phyloP scores from a whole-genome alignment of 2,329 filamentous ascomycete genomes.

The Beauveria australis region DNA sequence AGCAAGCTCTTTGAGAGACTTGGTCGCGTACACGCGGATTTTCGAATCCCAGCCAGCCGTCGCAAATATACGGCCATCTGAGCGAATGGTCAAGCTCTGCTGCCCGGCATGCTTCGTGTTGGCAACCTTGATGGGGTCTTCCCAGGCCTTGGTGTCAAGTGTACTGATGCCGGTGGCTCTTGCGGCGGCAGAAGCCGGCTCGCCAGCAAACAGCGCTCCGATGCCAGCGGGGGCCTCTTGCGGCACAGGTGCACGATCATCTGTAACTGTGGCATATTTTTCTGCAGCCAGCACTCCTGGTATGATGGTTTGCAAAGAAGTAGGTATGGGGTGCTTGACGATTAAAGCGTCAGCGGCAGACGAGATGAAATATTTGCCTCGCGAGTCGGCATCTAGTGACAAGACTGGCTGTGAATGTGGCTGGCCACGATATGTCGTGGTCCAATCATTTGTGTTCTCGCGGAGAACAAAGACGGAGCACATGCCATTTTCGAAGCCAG shows the following conservation, averaged over 20 bases:
- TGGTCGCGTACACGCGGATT: conserved; percentile 71
- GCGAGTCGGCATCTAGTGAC: conserved; percentile 53
- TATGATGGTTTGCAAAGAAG: conserved; percentile 14
- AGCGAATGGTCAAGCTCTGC: conserved; percentile 68
- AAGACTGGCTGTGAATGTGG: conserved; percentile 74
- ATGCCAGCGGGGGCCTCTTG: not conserved
- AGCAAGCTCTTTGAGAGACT: conserved; percentile 77
- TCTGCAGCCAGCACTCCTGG: not conserved
- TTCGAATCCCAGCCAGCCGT: conserved; percentile 90
- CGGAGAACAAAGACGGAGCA: conserved; percentile 55
- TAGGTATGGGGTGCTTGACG: conserved; percentile 63
- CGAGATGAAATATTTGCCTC: conserved; percentile 58
- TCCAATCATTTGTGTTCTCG: conserved; percentile 32
- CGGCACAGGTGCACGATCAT: not conserved
- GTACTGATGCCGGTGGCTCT: not conserved
- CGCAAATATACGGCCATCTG: conserved; percentile 74
- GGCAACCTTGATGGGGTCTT: conserved; percentile 47
- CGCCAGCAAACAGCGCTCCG: conserved; percentile 1
- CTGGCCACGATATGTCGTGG: conserved; percentile 53
- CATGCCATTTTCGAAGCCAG: conserved; percentile 81
- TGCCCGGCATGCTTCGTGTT: conserved; percentile 89
- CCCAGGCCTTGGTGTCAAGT: conserved; percentile 23
- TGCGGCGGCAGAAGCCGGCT: conserved; percentile 11
- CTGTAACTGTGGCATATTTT: no score
- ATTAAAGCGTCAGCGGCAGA: conserved; percentile 76